Base-by-base conservation (phyloP, 192 early-diverging fungal genomes). In the Coemansia sp. region DNA sequence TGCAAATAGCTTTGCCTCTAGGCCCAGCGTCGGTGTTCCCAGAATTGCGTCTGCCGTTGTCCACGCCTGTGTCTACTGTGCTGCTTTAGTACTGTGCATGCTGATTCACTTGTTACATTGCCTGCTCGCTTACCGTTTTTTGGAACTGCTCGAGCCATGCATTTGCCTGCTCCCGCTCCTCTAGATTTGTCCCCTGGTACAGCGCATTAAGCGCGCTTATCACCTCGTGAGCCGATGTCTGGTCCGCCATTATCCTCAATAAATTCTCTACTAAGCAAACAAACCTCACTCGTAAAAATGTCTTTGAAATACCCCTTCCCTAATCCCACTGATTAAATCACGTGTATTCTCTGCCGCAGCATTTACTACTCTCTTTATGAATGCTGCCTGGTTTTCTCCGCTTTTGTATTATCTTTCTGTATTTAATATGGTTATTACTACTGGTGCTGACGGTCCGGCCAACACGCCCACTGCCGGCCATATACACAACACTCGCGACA, bases 141-240 rank as follows among this genome's bases (percentile, higher is more conserved):
- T 95, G 95, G 66, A 93, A 98, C 58, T 73, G 75, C 58, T 90
- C 84, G 59, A 98, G 82, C 91, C 93, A 96, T 26, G 64, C 61
- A 68, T 86, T 85, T 11, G 94, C 93, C 65, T 85, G 79, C 46
- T 69, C 64, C 42, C 71, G 67, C 28, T 60, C 70, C 12, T 37
- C 60, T 50, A 60, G 54, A 37, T 31, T 64, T 1, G 69, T 58
- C 37, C 73, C 67, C 58, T 81, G 72, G 64, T 81, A 81, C 18
- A 81, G 69, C 50, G 70, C 63, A 24, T 68, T 72, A 23, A 81
- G 59, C 53, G 73, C 73, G 42, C 59, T 68, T n/a, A 69, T 64
- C 17, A 81, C 73, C 58, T 81, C 69, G 26, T 46, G 34, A 4
- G 62, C 47, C 23, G 61, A 17, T 17, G 37, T 21, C 42, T 63